These are phyloP conservation scores for Penicillium sp. DNA, from an alignment of 2,329 filamentous ascomycete species.

Conservation along the genomic window DNA sequence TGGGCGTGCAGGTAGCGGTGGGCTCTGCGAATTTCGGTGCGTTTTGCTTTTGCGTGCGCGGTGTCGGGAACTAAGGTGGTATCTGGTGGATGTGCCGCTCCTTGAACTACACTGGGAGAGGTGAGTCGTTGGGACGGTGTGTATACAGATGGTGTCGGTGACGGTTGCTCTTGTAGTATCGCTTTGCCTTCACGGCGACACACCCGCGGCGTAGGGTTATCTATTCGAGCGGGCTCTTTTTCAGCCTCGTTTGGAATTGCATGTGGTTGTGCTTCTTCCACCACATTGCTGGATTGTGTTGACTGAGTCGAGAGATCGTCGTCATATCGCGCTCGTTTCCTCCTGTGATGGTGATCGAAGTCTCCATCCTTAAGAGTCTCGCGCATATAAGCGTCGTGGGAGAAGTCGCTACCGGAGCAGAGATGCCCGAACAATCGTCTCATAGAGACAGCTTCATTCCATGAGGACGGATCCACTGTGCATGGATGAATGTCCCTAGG, in stretches of 20 bases:
- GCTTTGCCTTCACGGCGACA: not conserved
- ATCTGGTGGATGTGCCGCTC: not conserved
- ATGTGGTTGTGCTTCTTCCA: constrained; percentile 4
- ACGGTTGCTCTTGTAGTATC: not conserved
- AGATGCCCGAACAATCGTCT: constrained; percentile 66
- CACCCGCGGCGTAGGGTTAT: not conserved
- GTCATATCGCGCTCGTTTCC: constrained; percentile 22
- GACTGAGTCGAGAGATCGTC: constrained; percentile 18
- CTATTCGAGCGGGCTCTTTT: not conserved
- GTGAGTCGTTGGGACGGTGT: not conserved
- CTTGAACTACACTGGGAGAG: not conserved
- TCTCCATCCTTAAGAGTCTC: constrained; percentile 26
- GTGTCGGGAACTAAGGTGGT: constrained; percentile 6
- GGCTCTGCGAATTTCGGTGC: constrained; percentile 26
- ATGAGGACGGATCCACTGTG: constrained; percentile 63
- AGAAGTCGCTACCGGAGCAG: constrained; percentile 61
- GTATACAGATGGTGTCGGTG: too few relatives aligned
- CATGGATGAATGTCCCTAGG: constrained; percentile 81
- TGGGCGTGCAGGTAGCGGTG: constrained; percentile 25
- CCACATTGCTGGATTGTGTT: constrained; percentile 17
- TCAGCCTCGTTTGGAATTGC: not conserved
- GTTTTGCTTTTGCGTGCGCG: constrained; percentile 17
- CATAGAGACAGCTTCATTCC: constrained; percentile 65
- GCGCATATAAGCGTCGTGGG: constrained; percentile 63
- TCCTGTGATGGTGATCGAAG: constrained; percentile 17